Evolutionary conservation across 192 early-diverging fungal species (phyloP).

Genomic region (Haplosporangium gracile): DNA sequence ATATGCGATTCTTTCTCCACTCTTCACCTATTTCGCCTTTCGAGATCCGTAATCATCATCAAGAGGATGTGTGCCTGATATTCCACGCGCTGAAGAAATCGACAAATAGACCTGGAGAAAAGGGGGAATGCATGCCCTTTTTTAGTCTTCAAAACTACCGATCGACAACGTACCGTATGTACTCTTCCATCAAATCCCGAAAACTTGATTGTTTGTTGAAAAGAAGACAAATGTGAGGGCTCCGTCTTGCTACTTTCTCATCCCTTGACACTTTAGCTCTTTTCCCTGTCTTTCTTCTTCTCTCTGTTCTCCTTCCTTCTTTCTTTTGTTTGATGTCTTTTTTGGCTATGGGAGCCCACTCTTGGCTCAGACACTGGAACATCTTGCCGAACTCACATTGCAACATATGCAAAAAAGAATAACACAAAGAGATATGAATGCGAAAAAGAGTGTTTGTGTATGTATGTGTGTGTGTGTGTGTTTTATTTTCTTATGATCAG

Average conservation of each 20-base stretch:
- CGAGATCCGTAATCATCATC: too few relatives aligned
- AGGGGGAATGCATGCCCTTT: too few relatives aligned
- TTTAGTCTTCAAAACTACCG: too few relatives aligned
- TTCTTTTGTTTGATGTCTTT: too few relatives aligned
- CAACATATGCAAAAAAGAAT: neutral
- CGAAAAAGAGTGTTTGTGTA: neutral
- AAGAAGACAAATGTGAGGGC: neutral
- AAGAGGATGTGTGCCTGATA: too few relatives aligned
- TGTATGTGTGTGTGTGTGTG: too few relatives aligned
- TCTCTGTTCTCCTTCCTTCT: neutral
- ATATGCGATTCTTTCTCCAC: neutral
- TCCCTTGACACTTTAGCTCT: neutral
- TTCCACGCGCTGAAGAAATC: too few relatives aligned
- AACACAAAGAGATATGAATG: neutral
- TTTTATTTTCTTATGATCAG: too few relatives aligned
- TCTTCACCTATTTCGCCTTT: too few relatives aligned
- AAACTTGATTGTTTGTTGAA: neutral
- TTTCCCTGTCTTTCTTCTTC: neutral
- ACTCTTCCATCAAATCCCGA: too few relatives aligned
- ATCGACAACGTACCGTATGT: neutral
- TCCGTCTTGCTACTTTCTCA: neutral
- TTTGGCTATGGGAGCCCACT: neutral
- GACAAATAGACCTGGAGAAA: too few relatives aligned
- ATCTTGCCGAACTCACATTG: neutral
- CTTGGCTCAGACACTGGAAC: too few relatives aligned